These are phyloP conservation scores for Neocatenulostroma microsporum DNA, from an alignment of 2,329 filamentous ascomycete genomes.

Conservation along the genomic window DNA sequence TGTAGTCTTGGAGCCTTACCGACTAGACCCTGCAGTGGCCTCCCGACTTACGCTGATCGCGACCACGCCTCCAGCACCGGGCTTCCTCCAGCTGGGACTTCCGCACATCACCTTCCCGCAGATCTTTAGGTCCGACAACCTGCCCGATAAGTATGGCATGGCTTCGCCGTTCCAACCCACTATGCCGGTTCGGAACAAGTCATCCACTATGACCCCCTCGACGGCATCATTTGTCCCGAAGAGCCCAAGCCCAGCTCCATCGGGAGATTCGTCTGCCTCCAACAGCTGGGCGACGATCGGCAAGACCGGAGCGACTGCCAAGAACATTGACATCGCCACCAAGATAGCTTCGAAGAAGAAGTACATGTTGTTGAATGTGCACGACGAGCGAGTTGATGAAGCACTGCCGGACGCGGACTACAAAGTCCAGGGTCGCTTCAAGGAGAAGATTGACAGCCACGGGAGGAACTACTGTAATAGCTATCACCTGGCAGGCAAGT, in stretches of 20 bases:
- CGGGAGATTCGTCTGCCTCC: constrained; percentile 13
- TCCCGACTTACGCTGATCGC: constrained; percentile 40
- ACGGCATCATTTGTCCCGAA: constrained; percentile 6
- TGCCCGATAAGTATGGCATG: constrained; percentile 29
- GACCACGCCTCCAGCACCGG: constrained; percentile 34
- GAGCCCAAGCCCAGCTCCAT: constrained; percentile 17
- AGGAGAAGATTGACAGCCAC: constrained; percentile 20
- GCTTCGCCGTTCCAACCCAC: neutral
- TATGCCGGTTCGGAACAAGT: neutral
- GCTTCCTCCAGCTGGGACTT: constrained; percentile 38
- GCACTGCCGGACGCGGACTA: constrained; percentile 27
- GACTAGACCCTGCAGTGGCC: constrained; percentile 32
- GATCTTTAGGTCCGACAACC: constrained; percentile 35
- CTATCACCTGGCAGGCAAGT: constrained; percentile 32
- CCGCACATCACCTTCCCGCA: constrained; percentile 31
- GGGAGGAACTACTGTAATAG: constrained; percentile 32
- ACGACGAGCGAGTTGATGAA: constrained; percentile 37
- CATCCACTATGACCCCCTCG: neutral
- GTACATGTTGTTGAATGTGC: constrained; percentile 36
- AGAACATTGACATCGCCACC: constrained; percentile 33
- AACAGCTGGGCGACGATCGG: constrained; percentile 36
- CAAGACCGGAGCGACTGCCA: constrained; percentile 27
- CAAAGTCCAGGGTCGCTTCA: constrained; percentile 22
- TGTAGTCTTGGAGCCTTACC: constrained; percentile 39
- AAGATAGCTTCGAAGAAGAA: constrained; percentile 26